Base-by-base conservation (phyloP, 2,329 filamentous ascomycete genomes). In the Phialocephala subalpina region DNA sequence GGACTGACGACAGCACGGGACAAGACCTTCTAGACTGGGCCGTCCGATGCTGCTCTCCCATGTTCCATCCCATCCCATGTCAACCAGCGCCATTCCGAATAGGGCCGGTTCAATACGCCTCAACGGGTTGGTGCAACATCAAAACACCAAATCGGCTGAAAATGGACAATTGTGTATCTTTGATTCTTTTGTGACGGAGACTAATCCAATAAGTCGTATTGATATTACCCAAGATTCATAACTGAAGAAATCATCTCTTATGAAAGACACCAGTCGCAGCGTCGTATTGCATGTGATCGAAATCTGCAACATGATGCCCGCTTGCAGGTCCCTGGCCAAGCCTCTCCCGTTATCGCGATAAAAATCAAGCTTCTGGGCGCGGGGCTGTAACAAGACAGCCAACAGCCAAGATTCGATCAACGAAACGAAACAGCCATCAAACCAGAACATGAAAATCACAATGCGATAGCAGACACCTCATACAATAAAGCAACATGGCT, bases 51-150 rank as follows among this genome's bases (percentile, higher is more conserved):
- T 33, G 18, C 49, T 6, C 49, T 6, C 27, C 22, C 18, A 29
- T 12, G 25, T 7, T 49, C 18, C 47, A 18, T 53, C 47, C 47
- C 47, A 52, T 52, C 22, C 27, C 25, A 11, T 1, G 2, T n/a
- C n/a, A 25, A 49, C 40, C 45, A 49, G 42, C n/a, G 18, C n/a
- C n/a, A 47, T 11, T 2, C 52, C 27, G 4, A 55, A 55, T 16
- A 55, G 52, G 52, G 52, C 52, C 52, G 52, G 52, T 55, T 55
- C 52, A 55, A 55, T 55, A 55, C 52, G 52, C 52, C 52, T 55
- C 52, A 8, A 29, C 16, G 33, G 25, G 7, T 7, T 16, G 27
- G 16, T 33, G 52, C 25, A 20, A n/a, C 52, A 33, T 4, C 29
- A 38, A 20, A 22, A 38, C 33, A 16, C 25, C 52, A 20, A 11